Evolutionary conservation across 2,329 filamentous ascomycete species (phyloP), one percentile per base, ranked within the genome.

Genomic region (Tricladium varicosporioides): DNA sequence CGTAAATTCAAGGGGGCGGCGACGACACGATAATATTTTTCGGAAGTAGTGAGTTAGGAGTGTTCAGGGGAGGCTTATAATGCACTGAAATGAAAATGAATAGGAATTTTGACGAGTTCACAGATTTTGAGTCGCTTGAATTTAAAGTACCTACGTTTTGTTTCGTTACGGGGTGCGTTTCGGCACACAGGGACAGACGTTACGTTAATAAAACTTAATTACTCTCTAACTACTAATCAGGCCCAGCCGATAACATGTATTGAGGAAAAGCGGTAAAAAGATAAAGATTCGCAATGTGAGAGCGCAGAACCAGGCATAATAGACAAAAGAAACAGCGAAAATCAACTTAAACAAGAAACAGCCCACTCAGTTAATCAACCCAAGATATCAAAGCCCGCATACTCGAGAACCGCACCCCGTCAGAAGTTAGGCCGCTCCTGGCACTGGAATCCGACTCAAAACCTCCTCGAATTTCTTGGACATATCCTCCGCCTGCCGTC

Each of bases 11-110:
- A 40, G 40, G 16, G n/a, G 36, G 53, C 36, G 19, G 45, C 47
- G 47, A 55, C 57, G 52, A 57, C 58, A 54, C 33, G 45, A 58
- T 64, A 53, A 48, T 40, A 53, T 27, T 42, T 48, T 53, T 53
- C 15, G 14, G 31, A 53, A 53, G 19, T 53, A 53, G 22, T 53
- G 27, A 22, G 44, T 48, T 11, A 53, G 31, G 32, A 48, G 51
- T 53, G 13, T 53, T 48, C n/a, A 8, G 10, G 44, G 22, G 32
- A 36, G 11, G 40, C 27, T 40, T 53, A 48, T 40, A 53, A 46
- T 36, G 2, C 33, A 53, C 27, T 45, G 44, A 53, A 53, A 46
- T 53, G 19, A 32, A 53, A 53, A 53, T 53, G 32, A 2, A 51
- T 42, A 42, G 48, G 42, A 51, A 51, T 51, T 51, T 51, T 51